Base-by-base conservation (phyloP, 2,329 filamentous ascomycete genomes). In the Claviceps fusiformis region DNA sequence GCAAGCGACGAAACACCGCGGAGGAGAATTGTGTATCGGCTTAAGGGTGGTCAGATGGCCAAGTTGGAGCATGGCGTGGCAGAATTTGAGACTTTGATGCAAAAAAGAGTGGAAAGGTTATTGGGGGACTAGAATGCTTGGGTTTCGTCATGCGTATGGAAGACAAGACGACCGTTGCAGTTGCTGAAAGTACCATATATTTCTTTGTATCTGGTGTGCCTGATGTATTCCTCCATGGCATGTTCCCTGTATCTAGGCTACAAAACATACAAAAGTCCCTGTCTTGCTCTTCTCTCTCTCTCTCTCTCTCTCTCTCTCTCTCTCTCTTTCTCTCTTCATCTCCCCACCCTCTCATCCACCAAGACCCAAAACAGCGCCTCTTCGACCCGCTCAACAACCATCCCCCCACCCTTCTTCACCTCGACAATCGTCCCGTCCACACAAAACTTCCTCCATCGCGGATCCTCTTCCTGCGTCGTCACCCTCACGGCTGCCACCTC, bases 361-460 rank as follows among this genome's bases (percentile, higher is more conserved):
- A 81, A 58, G 8, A 82, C 65, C 48, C 65, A 67, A 51, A 80
- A 67, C 31, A 70, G 64, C n/a, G 67, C 65, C 46, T 63, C 60
- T 9, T 67, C 64, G 29, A 79, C 74, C 63, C 71, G 78, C 58
- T 67, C 69, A 0, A 95, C 77, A 57, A 81, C 79, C 68, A 95
- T 80, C 75, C 81, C 85, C 0, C 90, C 90, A 2, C 78, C 82
- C 53, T 75, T 67, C 24, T 86, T 85, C 0, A 95, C 72, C 56
- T 81, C 78, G 3, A 96, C 81, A 62, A 95, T 95, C 54, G 86
- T 89, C 3, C 92, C 92, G 68, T 97, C 92, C n/a, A 97, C 76
- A 67, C 92, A 97, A 15, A 95, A 79, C 64, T 91, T 82, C 58
- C 92, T 77, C 90, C 90, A 96, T 53, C 82, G 74, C 49, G 73